These are phyloP conservation scores for Fusarium nematophilum DNA, from an alignment of 2,329 filamentous ascomycete genomes.

Conservation along the genomic window DNA sequence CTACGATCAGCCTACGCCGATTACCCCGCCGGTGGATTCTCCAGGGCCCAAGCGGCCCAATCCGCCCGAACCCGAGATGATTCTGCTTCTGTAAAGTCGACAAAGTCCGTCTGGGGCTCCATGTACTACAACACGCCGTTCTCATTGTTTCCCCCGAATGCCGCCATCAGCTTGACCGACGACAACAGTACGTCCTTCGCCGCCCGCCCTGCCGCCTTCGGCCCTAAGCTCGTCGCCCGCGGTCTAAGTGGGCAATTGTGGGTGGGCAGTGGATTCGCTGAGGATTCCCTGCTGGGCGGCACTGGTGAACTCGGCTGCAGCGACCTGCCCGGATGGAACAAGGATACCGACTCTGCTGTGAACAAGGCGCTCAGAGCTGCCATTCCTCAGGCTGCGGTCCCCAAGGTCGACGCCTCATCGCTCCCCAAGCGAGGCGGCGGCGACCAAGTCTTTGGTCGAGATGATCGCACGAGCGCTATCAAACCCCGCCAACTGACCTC, in stretches of 20 bases:
- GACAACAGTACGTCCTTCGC: conserved; percentile 98
- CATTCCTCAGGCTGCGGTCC: conserved; percentile 34
- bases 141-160: conserved; percentile 93
- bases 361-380: conserved; percentile 53
- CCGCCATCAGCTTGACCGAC: conserved; percentile 94
- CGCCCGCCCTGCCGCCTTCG: conserved; percentile 92
- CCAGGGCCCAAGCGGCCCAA: conserved; percentile 28
- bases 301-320: conserved; percentile 94
- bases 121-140: conserved; percentile 81
- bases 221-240: conserved; percentile 77
- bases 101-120: conserved; percentile 54
- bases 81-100: conserved; percentile 23
- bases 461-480: conserved; percentile 45
- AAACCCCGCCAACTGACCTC: conserved; percentile 52
- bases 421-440: conserved; percentile 46
- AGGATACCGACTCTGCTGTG: conserved; percentile 63
- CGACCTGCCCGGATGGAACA: conserved; percentile 90
- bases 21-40: conserved; percentile 42
- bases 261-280: conserved; percentile 92
- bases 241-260: conserved; percentile 91
- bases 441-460: conserved; percentile 50
- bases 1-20: conserved; percentile 42
- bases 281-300: conserved; percentile 72
- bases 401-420: conserved; percentile 31
- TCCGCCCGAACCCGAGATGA: conserved; percentile 25